Evolutionary conservation across 306 rosid genomes (phyloP).

Genomic region (apple (Malus domestica)): ASM211411v1 NC_041796.1:31155501-31156000

Average conservation of each 20-base stretch:
- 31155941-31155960: neutral
- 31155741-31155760: neutral
- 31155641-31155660: neutral
- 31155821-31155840: constrained; percentile 96
- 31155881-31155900: constrained; percentile 29
- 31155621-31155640: neutral
- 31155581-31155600: neutral
- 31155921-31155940: neutral
- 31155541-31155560: neutral
- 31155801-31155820: constrained; percentile 56
- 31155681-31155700: neutral
- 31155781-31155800: constrained; percentile 1
- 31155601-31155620: neutral
- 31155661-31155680: no score
- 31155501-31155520: neutral
- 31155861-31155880: constrained; percentile 92
- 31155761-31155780: neutral
- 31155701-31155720: neutral
- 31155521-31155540: neutral
- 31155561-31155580: neutral
- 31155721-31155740: neutral
- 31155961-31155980: neutral
- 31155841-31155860: constrained; percentile 91
- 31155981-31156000: neutral
- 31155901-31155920: neutral